Evolutionary conservation across 202 grass and related monocot species (phyloP), one percentile per base, ranked within the genome.

Genomic region (Hordeum pubiflorum): DNA sequence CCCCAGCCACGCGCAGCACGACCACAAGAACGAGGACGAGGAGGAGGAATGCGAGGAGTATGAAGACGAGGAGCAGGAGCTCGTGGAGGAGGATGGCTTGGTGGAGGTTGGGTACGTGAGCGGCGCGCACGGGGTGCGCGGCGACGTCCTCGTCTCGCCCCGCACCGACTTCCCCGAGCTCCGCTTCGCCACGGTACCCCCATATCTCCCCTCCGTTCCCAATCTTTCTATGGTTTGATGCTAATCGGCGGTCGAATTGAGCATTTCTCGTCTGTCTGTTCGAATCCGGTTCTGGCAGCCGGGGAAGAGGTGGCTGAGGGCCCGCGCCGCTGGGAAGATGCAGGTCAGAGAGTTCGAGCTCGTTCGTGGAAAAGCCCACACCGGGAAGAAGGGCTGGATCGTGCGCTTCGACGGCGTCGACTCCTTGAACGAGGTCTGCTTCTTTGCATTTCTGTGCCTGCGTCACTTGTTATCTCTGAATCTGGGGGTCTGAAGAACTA

Each of bases 351-450:
- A 91, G 83, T 75, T 93, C 37, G 74, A 95, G 24, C 90, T 99
- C 23, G 72, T 86, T 9, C 64, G 74, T 50, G 96, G 92, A 71
- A 93, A 89, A 85, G 78, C 77, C 1, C 92, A 90, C 82, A 85
- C 92, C 0, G 92, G 92, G 50, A 86, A 99, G 89, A 95, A 96
- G 73, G 78, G 83, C 44, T 99, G 96, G 96, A 86, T 99, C 76
- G 48, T 99, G 37, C 86, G 63, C 78, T 99, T 99, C 59, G 78
- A 85, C 63, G 96, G 96, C 21, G 34, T 99, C 26, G 33, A 88
- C 26, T 82, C 86, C 20, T 8, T 93, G 78, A 90, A 99, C 63
- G 81, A 96, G 90, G 96, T 99, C 18, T 69, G 78, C 37, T 32
- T 20, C 6, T 18, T 78, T 74, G 57, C 21, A 75, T 52, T 54